Evolutionary conservation across 768 basidiomycete genomes (phyloP).

Genomic region (Inosperma sp.): DNA sequence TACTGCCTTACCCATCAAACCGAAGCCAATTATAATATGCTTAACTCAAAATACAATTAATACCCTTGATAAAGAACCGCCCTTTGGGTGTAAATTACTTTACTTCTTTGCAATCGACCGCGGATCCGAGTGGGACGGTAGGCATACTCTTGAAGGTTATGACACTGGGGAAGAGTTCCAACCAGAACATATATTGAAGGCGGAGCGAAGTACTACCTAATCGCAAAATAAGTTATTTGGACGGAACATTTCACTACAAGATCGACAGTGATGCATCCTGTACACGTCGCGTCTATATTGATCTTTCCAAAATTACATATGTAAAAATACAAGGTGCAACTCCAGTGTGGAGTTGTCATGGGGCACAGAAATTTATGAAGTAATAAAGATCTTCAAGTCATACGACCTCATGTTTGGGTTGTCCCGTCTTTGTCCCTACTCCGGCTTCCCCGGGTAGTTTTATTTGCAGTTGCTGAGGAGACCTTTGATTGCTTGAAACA

Average conservation of each 20-base stretch:
- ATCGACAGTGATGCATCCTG: too few relatives aligned
- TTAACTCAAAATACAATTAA: constrained; percentile 3
- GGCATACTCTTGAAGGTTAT: too few relatives aligned
- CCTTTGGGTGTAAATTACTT: neutral
- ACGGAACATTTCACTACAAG: too few relatives aligned
- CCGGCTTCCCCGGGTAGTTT: constrained; percentile 18
- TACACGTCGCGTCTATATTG: too few relatives aligned
- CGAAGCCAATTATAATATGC: constrained; percentile 5
- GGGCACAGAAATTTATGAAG: too few relatives aligned
- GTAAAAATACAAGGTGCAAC: too few relatives aligned
- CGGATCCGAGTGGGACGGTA: constrained; percentile 6
- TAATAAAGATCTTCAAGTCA: too few relatives aligned
- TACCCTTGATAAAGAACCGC: constrained; percentile 4
- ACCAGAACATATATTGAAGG: too few relatives aligned
- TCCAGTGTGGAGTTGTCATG: too few relatives aligned
- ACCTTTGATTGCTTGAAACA: constrained; percentile 79
- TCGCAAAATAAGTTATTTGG: neutral
- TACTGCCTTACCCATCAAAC: constrained; percentile 2
- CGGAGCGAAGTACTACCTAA: neutral
- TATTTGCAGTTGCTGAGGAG: constrained; percentile 29
- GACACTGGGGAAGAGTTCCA: too few relatives aligned
- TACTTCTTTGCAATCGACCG: constrained; percentile 5
- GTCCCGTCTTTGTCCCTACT: constrained; percentile 26
- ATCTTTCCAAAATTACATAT: too few relatives aligned
- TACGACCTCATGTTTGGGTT: too few relatives aligned